A percentile compares a stretch with the other conserved stretches of the same genome.
phyloP scores from a whole-genome alignment of 768 basidiomycete species.

The Xerocomellus amylosporus region DNA sequence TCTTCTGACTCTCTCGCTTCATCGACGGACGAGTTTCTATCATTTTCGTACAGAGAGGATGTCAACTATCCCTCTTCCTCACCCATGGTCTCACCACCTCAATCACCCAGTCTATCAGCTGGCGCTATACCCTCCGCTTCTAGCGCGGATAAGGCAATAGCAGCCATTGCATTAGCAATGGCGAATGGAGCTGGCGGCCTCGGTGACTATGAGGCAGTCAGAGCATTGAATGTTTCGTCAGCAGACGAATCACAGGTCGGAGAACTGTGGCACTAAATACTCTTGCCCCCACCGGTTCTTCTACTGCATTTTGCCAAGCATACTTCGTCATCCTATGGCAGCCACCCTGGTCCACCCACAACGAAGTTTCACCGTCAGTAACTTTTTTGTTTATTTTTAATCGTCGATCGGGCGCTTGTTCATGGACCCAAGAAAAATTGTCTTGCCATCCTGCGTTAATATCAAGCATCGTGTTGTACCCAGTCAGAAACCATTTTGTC shows the following conservation, averaged over 20 bases:
- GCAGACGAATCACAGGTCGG: constrained; percentile 49
- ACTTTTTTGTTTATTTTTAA: constrained; percentile 30
- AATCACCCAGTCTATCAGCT: constrained; percentile 9
- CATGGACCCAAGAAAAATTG: constrained; percentile 23
- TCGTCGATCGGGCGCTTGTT: constrained; percentile 9
- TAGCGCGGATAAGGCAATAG: constrained; percentile 56
- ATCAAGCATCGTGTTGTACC: constrained; percentile 29
- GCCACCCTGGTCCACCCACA: background rate
- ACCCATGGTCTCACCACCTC: constrained; percentile 10
- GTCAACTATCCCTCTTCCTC: constrained; percentile 7
- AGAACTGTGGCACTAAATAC: constrained; percentile 53
- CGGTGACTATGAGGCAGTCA: constrained; percentile 53
- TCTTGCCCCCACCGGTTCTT: background rate
- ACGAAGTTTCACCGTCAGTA: constrained; percentile 2
- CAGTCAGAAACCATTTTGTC: constrained; percentile 14
- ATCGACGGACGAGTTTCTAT: constrained; percentile 4
- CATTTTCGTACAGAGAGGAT: constrained; percentile 3
- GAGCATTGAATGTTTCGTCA: constrained; percentile 34
- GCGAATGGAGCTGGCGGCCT: constrained; percentile 63
- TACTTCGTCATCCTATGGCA: background rate
- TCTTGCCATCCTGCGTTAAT: constrained; percentile 20
- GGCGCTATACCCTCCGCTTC: constrained; percentile 34
- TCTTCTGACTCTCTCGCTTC: constrained; percentile 18
- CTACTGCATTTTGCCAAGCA: constrained; percentile 1
- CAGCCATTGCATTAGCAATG: constrained; percentile 56